Base-by-base conservation (phyloP, 805 yeast species). In the Barnettozyma wickerhamii region DNA sequence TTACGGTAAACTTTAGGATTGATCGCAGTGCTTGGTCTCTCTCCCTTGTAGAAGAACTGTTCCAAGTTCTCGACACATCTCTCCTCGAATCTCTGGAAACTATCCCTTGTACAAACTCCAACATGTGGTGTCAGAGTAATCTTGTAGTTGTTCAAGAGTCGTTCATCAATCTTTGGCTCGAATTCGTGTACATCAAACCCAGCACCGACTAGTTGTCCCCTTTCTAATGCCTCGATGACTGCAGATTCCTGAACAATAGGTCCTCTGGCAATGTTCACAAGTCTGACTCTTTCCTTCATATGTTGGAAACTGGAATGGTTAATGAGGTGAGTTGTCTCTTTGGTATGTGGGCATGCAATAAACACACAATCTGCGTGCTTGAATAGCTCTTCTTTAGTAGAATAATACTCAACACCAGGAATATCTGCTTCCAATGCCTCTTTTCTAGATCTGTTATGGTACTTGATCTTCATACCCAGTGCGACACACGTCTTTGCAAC, bases 151-250 rank as follows among this genome's bases (percentile, higher is more conserved):
- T 51, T 44, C 27, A 66, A 34, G 14, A 66, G 43, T 36, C 55
- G 58, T 26, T 59, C 58, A 36, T 59, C 52, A 13, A 66, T 62
- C 40, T 57, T 53, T 10, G 72, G 72, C 47, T 66, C 72, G 48
- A 65, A 65, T 42, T 66, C 72, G 42, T 64, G 68, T 13, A 66
- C 72, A 49, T 66, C 72, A 46, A 66, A 64, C 0, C 70, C 72
- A 13, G 67, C 69, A 20, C 72, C 70, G 10, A 65, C 66, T 18
- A 66, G 48, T 42, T 66, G 71, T 1, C 69, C 70, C 12, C 65
- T 47, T 32, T 66, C 64, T 17, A 66, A 37, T 2, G 70, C 70
- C 35, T 65, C 68, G 23, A 66, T 59, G 1, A 66, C 61, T 0
- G 71, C 68, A 10, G 56, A 59, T 38, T 66, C 68, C 41, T 66